Evolutionary conservation across 306 rosid species (phyloP).

Genomic region (Oemleria cerasiformis): DNA sequence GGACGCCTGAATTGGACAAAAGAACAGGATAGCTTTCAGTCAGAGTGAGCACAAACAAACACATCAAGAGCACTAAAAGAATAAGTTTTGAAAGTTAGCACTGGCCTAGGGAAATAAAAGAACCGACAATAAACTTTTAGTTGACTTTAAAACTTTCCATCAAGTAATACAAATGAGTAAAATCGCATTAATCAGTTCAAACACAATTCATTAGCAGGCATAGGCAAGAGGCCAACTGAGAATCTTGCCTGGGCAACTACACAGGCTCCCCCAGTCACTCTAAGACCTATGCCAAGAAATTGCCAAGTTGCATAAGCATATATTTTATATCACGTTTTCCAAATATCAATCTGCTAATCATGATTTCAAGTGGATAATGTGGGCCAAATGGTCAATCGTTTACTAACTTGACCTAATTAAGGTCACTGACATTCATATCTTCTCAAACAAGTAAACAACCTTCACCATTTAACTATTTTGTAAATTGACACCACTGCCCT

Average conservation of each 20-base stretch:
- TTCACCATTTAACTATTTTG: background rate
- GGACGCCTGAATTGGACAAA: slow-evolving; percentile 77
- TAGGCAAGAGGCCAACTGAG: slow-evolving; percentile 35
- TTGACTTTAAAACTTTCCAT: background rate
- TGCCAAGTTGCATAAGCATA: slow-evolving; percentile 32
- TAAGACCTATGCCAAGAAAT: slow-evolving; percentile 39
- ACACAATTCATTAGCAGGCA: slow-evolving; percentile 17
- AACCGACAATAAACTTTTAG: slow-evolving; percentile 13
- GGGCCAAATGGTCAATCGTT: background rate
- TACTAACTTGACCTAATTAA: background rate
- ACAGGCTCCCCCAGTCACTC: slow-evolving; percentile 33
- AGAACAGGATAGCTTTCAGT: slow-evolving; percentile 28
- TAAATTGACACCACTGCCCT: background rate
- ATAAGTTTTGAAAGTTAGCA: slow-evolving; percentile 1
- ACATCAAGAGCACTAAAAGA: slow-evolving; percentile 23
- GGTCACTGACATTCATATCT: background rate
- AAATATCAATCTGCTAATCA: slow-evolving; percentile 15
- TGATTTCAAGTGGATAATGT: slow-evolving; percentile 3
- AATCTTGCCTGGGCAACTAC: slow-evolving; percentile 32
- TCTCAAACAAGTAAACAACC: background rate
- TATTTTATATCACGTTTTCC: slow-evolving; percentile 14
- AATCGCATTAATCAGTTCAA: slow-evolving; percentile 8
- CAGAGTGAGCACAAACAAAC: slow-evolving; percentile 30
- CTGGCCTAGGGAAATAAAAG: background rate
- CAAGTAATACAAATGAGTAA: slow-evolving; percentile 5